These are phyloP conservation scores for Bauhinia variegata DNA, from an alignment of 306 rosid genomes.

Conservation along the genomic window DNA sequence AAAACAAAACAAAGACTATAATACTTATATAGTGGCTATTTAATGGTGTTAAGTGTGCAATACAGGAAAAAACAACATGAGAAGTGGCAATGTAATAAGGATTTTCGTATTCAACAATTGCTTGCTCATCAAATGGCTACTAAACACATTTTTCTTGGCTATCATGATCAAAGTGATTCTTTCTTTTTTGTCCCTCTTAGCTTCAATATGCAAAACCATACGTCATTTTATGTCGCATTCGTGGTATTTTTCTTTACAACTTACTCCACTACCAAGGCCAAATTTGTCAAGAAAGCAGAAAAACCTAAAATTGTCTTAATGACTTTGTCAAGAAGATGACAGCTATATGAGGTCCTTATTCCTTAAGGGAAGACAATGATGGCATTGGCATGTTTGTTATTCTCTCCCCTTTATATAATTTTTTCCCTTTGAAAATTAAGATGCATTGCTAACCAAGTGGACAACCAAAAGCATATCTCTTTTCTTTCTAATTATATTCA, in stretches of 20 bases:
- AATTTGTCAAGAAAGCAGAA: constrained; percentile 25
- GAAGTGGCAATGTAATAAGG: background rate
- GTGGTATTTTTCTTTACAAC: constrained; percentile 23
- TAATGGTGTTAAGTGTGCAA: background rate
- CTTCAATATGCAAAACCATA: constrained; percentile 22
- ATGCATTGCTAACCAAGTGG: no score
- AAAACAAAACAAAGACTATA: background rate
- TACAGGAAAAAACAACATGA: background rate
- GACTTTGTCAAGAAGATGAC: constrained; percentile 29
- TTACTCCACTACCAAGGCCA: constrained; percentile 32
- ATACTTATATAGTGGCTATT: background rate
- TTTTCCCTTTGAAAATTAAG: no score
- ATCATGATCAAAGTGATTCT: no score
- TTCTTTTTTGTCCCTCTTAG: constrained; percentile 29
- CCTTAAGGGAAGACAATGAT: constrained; percentile 35
- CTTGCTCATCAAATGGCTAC: constrained; percentile 11
- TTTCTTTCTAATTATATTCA: no score
- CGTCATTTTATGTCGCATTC: constrained; percentile 27
- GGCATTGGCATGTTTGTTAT: constrained; percentile 2
- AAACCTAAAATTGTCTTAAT: constrained; percentile 29
- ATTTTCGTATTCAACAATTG: constrained; percentile 10
- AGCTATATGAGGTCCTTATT: constrained; percentile 38
- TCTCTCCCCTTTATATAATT: no score
- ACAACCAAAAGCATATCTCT: no score
- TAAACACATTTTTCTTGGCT: constrained; percentile 14